phyloP scores from a whole-genome alignment of 2,329 filamentous ascomycete species.

The Hymenoscyphus scutula region DNA sequence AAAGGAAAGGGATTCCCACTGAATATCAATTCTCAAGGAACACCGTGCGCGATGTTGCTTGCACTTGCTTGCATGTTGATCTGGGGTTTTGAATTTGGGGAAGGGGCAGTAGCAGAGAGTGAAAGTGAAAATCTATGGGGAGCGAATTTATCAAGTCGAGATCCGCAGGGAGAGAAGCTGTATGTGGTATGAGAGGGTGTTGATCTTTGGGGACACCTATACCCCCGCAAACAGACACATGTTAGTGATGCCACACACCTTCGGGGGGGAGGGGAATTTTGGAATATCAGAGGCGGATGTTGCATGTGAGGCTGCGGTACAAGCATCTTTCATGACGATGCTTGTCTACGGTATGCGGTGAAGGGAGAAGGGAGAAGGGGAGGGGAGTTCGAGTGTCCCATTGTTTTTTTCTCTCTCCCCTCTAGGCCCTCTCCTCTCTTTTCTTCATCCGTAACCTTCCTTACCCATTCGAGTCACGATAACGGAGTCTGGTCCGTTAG shows the following conservation, averaged over 20 bases:
- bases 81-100: not conserved
- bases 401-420: not conserved
- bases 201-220: not conserved
- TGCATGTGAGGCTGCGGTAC: no score
- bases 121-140: no score
- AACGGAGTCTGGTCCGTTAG: not conserved
- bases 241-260: not conserved
- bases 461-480: not conserved
- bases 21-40: not conserved
- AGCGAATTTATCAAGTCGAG: not conserved
- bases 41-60: not conserved
- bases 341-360: not conserved
- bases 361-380: no score
- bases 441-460: no score
- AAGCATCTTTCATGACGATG: conserved; percentile 2
- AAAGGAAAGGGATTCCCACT: no score
- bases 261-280: no score
- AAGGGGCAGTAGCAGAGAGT: no score
- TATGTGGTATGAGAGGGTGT: not conserved
- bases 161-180: not conserved
- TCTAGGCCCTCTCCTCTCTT: no score
- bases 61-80: not conserved
- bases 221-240: not conserved
- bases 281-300: no score
- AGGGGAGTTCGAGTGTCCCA: no score